A percentile compares a stretch with the other conserved stretches of the same genome.
phyloP scores from a whole-genome alignment of 2,329 filamentous ascomycete genomes.

The Botrytis cinerea region DNA sequence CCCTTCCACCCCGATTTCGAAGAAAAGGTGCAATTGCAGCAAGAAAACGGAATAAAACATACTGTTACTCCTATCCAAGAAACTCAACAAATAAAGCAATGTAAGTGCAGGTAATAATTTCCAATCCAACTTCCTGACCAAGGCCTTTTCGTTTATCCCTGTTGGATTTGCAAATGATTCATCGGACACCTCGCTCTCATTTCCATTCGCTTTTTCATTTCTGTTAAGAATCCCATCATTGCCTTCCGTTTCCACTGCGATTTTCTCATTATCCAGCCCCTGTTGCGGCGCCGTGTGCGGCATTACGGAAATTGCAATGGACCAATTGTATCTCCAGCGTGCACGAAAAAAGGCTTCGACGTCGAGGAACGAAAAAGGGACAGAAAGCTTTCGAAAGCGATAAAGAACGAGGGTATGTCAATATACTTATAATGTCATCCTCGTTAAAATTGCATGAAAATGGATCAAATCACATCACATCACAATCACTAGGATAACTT shows the following conservation, averaged over 20 bases:
- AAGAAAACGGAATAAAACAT: slow-evolving; percentile 38
- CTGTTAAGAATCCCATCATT: background rate
- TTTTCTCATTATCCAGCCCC: background rate
- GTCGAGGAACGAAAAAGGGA: background rate
- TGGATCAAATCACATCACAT: slow-evolving; percentile 5
- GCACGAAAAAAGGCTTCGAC: background rate
- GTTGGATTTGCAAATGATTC: slow-evolving; percentile 32
- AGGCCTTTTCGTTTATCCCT: slow-evolving; percentile 54
- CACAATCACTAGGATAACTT: background rate
- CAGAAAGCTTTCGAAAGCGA: too few relatives aligned
- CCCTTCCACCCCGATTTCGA: too few relatives aligned
- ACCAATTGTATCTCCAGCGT: background rate
- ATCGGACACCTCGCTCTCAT: slow-evolving; percentile 25
- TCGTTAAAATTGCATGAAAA: background rate
- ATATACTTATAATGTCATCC: background rate
- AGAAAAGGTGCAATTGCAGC: background rate
- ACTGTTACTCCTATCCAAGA: slow-evolving; percentile 60
- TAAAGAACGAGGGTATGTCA: background rate
- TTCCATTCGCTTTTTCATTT: slow-evolving; percentile 13
- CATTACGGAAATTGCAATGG: background rate
- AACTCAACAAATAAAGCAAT: slow-evolving; percentile 57
- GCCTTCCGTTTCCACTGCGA: background rate
- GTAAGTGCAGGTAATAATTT: slow-evolving; percentile 56
- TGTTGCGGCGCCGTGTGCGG: background rate
- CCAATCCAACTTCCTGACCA: slow-evolving; percentile 59